phyloP scores from a whole-genome alignment of 106 monocot genomes.

The Triglochin maritima region DNA sequence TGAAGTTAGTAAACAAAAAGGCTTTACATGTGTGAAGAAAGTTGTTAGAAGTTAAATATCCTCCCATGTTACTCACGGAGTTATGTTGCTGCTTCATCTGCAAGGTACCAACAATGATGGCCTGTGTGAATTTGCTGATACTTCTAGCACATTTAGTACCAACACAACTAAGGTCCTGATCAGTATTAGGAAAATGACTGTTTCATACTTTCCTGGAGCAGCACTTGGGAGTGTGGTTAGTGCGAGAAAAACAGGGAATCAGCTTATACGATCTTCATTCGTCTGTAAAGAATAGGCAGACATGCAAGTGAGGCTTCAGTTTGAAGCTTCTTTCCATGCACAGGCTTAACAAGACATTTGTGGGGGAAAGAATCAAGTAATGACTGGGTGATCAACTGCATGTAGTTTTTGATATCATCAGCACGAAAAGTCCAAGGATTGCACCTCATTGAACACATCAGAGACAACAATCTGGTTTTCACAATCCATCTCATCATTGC shows the following conservation, averaged over 20 bases:
- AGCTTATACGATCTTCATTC: not conserved
- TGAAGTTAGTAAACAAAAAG: too few relatives aligned
- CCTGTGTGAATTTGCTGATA: not conserved
- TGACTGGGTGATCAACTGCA: not conserved
- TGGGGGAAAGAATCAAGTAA: not conserved
- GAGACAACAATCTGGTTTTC: slow-evolving; percentile 3
- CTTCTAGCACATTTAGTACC: not conserved
- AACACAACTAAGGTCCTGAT: not conserved
- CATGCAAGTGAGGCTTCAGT: too few relatives aligned
- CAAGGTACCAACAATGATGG: too few relatives aligned
- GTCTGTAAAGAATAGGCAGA: not conserved
- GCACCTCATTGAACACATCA: slow-evolving; percentile 6
- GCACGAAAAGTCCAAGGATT: slow-evolving; percentile 1
- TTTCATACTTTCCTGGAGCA: slow-evolving; percentile 1
- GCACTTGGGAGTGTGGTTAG: slow-evolving; percentile 17
- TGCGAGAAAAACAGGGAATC: not conserved
- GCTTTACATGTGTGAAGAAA: too few relatives aligned
- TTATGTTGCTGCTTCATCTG: too few relatives aligned
- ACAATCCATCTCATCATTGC: not conserved
- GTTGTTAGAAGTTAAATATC: too few relatives aligned
- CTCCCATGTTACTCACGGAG: too few relatives aligned
- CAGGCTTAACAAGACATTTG: not conserved
- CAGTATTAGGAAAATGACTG: not conserved
- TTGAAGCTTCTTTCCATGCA: not conserved
- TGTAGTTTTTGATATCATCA: not conserved